phyloP scores from a whole-genome alignment of 176 grass and related monocot species.

The Cymbopogon citratus region DNA sequence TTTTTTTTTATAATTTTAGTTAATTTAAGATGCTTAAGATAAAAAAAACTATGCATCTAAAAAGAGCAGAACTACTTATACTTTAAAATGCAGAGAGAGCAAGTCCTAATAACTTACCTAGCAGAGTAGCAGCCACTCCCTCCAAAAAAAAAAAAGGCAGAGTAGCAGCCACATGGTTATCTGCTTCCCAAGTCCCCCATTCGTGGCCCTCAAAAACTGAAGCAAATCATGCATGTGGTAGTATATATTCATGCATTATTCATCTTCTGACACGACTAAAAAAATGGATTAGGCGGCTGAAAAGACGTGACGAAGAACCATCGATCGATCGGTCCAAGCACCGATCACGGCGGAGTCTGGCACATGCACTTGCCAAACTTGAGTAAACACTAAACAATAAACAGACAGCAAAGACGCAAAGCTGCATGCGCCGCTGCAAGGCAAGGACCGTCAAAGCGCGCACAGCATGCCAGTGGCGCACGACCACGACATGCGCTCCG shows the following conservation, averaged over 20 bases:
- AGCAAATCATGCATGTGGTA: neutral
- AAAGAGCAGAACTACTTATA: too few relatives aligned
- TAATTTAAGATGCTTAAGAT: too few relatives aligned
- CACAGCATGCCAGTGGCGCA: slow-evolving; percentile 1
- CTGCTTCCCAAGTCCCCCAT: too few relatives aligned
- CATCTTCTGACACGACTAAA: neutral
- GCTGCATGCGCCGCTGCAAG: neutral
- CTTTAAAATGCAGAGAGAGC: too few relatives aligned
- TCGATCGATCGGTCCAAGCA: neutral
- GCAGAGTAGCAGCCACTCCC: too few relatives aligned
- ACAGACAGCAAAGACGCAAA: neutral
- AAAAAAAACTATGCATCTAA: too few relatives aligned
- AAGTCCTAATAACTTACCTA: too few relatives aligned
- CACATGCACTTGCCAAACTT: slow-evolving; percentile 22
- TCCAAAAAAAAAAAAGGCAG: too few relatives aligned
- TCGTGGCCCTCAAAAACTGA: neutral
- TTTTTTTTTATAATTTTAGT: too few relatives aligned
- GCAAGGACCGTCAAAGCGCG: neutral
- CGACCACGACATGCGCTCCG: slow-evolving; percentile 18
- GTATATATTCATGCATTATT: neutral
- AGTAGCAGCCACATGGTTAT: too few relatives aligned
- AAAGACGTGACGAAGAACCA: neutral
- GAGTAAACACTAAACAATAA: neutral
- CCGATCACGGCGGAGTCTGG: slow-evolving; percentile 28
- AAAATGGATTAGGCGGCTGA: slow-evolving; percentile 15